These are phyloP conservation scores for Papiliotrema fonsecae DNA, from an alignment of 1,284 basidiomycete species.

Conservation along the genomic window DNA sequence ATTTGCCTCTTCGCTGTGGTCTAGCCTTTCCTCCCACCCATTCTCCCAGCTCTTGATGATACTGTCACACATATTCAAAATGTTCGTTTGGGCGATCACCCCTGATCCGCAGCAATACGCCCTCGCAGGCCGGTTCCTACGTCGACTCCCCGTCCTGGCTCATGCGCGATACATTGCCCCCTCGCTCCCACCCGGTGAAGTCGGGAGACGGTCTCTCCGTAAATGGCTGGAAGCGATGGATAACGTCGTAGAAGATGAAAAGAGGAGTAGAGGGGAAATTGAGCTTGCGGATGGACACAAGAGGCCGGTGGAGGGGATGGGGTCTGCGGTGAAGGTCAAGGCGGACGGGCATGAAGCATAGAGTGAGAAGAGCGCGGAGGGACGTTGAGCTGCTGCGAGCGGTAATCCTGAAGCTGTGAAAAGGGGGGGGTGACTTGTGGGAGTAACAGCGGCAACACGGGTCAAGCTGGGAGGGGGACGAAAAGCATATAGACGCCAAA, in stretches of 20 bases:
- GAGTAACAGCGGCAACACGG: too few relatives aligned
- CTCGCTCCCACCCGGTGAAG: constrained; percentile 7
- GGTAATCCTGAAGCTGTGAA: too few relatives aligned
- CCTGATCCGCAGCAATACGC: constrained; percentile 54
- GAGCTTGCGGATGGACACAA: constrained; percentile 3
- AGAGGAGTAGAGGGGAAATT: constrained; percentile 4
- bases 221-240: constrained; percentile 60
- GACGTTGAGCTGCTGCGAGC: too few relatives aligned
- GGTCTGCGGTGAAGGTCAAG: background rate
- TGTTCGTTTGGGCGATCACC: background rate
- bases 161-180: constrained; percentile 69
- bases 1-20: background rate
- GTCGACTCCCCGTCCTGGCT: constrained; percentile 85
- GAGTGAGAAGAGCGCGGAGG: too few relatives aligned
- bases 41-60: too few relatives aligned
- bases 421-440: too few relatives aligned
- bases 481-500: too few relatives aligned
- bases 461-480: too few relatives aligned
- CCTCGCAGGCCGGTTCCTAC: constrained; percentile 85
- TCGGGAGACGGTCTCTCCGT: constrained; percentile 12
- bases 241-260: constrained; percentile 55
- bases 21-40: too few relatives aligned
- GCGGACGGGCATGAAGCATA: too few relatives aligned
- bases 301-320: background rate
- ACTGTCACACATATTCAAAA: too few relatives aligned